These are phyloP conservation scores for Penicillium coffeae DNA, from an alignment of 495 filamentous ascomycete species.

Conservation along the genomic window DNA sequence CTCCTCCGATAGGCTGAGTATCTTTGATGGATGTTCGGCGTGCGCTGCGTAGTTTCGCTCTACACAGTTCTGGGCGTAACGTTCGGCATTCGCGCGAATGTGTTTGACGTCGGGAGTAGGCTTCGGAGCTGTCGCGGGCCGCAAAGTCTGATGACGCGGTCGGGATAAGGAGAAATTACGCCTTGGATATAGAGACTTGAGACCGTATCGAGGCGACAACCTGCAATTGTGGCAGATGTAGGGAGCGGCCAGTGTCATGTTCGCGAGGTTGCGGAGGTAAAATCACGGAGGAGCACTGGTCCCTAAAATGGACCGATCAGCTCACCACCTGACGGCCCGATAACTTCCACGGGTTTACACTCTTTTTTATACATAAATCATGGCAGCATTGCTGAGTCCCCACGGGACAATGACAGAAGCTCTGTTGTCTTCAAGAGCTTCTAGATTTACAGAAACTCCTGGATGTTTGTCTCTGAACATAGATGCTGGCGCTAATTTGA, in stretches of 20 bases:
- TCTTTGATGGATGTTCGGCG: conserved; percentile 60
- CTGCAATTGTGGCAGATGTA: conserved; percentile 42
- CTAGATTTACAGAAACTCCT: no score
- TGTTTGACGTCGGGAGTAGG: conserved; percentile 76
- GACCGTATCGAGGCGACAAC: conserved; percentile 5
- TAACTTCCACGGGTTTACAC: no score
- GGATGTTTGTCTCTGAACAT: no score
- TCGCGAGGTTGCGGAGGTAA: conserved; percentile 7
- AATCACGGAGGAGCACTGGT: conserved; percentile 2
- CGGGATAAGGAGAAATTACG: conserved; percentile 31
- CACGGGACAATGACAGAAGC: no score
- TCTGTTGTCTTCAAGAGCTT: no score
- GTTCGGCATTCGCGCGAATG: conserved; percentile 74
- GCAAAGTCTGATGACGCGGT: conserved; percentile 29
- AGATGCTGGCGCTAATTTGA: no score
- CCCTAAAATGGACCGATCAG: conserved; percentile 9
- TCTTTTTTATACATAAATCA: no score
- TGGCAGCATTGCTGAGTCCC: no score
- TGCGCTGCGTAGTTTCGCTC: conserved; percentile 78
- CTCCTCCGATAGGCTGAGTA: conserved; percentile 65
- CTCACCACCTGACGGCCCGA: background rate
- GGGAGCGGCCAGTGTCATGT: conserved; percentile 25
- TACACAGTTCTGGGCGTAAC: conserved; percentile 77
- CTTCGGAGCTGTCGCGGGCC: conserved; percentile 76
- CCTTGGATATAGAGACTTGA: conserved; percentile 11